These are phyloP conservation scores for Termitomyces titanicus DNA, from an alignment of 768 basidiomycete species.

Conservation along the genomic window DNA sequence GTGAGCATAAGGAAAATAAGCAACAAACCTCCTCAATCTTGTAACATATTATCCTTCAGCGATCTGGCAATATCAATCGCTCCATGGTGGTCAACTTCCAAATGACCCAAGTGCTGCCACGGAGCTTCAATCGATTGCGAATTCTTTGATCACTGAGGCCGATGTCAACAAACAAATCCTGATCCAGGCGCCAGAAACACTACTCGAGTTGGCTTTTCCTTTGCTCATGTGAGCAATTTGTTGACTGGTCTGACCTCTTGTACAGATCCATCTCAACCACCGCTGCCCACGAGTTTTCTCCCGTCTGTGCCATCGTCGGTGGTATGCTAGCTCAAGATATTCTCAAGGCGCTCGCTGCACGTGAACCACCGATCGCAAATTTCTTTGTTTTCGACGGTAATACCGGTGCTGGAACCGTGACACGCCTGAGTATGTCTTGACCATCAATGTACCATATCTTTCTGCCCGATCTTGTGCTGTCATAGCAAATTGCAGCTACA, in stretches of 20 bases:
- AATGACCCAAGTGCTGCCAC: constrained; percentile 38
- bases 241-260: constrained; percentile 3
- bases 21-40: neutral
- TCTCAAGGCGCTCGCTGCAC: constrained; percentile 83
- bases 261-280: constrained; percentile 63
- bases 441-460: constrained; percentile 6
- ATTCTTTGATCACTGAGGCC: constrained; percentile 53
- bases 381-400: constrained; percentile 86
- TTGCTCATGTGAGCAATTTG: constrained; percentile 3
- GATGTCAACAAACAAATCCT: constrained; percentile 72
- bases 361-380: constrained; percentile 92
- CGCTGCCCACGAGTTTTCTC: constrained; percentile 84
- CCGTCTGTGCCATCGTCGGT: constrained; percentile 91
- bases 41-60: constrained; percentile 38
- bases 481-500: neutral
- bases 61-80: constrained; percentile 77
- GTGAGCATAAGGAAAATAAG: constrained; percentile 34
- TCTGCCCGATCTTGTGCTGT: neutral
- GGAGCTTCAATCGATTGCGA: constrained; percentile 64
- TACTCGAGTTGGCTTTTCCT: constrained; percentile 54
- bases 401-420: constrained; percentile 73
- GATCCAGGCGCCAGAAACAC: constrained; percentile 47
- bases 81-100: constrained; percentile 57
- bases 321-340: constrained; percentile 95
- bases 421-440: constrained; percentile 47